Conservation (phyloP, 192 early-diverging fungal genomes). For the Rhizoclosmatium sp. region DNA sequence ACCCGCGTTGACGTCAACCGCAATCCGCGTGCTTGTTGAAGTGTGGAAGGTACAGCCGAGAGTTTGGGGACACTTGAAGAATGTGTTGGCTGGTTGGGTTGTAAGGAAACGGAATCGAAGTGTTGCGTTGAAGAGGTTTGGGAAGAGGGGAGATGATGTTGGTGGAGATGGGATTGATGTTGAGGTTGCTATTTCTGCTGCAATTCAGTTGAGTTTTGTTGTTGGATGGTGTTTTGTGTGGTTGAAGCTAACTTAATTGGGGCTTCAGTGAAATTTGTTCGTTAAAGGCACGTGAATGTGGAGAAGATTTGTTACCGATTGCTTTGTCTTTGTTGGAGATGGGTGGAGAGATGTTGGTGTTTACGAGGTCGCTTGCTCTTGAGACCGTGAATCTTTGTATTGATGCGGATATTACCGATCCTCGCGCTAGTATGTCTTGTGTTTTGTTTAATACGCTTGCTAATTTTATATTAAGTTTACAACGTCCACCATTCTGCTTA, state of each 20-base stretch:
- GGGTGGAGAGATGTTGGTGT: background rate
- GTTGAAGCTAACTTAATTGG: background rate
- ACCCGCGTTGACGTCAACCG: background rate
- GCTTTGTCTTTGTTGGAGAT: slow-evolving; percentile 20
- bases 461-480: background rate
- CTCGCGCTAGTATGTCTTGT: slow-evolving; percentile 14
- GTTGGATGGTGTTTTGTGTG: background rate
- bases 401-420: slow-evolving; percentile 16
- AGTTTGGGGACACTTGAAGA: slow-evolving; percentile 8
- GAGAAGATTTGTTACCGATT: slow-evolving; percentile 17
- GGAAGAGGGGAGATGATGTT: slow-evolving; percentile 4
- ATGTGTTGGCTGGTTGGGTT: background rate
- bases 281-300: slow-evolving; percentile 5
- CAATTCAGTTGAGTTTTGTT: slow-evolving; percentile 8
- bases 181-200: slow-evolving; percentile 18
- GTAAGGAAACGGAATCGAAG: background rate
- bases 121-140: slow-evolving; percentile 13
- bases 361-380: background rate
- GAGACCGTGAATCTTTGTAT: slow-evolving; percentile 18
- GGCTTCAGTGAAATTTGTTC: slow-evolving; percentile 3
- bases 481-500: slow-evolving; percentile 21
- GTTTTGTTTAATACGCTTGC: slow-evolving; percentile 1
- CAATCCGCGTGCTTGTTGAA: background rate
- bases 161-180: background rate
- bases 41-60: slow-evolving; percentile 20